A percentile compares a stretch with the other conserved stretches of the same genome.
These are phyloP conservation scores for Melianthus villosus DNA, from an alignment of 441 rosid genomes.

Conservation along the genomic window DNA sequence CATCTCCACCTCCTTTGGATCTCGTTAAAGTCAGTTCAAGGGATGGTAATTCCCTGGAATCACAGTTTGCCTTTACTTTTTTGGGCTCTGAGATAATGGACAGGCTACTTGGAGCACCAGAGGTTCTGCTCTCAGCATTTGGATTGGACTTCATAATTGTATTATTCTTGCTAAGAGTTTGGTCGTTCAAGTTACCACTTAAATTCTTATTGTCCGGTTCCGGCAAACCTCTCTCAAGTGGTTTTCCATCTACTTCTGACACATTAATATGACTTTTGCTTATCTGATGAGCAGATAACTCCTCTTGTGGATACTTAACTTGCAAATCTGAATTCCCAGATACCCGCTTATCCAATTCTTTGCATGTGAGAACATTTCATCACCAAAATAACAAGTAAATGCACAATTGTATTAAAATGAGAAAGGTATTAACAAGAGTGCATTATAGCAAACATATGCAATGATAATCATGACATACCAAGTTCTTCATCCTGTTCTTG, in stretches of 20 bases:
- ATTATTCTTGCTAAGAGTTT: conserved; percentile 4
- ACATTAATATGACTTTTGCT: conserved; percentile 8
- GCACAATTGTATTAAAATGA: background rate
- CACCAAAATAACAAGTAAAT: background rate
- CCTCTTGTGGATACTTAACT: conserved; percentile 12
- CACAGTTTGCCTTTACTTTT: conserved; percentile 17
- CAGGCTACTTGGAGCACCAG: conserved; percentile 14
- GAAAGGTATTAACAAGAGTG: no score
- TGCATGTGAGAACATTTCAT: conserved; percentile 4
- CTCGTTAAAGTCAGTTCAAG: conserved; percentile 28
- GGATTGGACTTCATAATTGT: conserved; percentile 12
- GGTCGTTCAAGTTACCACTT: conserved; percentile 14
- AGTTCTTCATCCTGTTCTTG: conserved; percentile 18
- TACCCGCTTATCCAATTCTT: conserved; percentile 18
- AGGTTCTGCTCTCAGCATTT: conserved; percentile 16
- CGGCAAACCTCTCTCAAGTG: conserved; percentile 10
- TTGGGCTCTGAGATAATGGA: conserved; percentile 18
- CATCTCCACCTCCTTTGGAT: conserved; percentile 21
- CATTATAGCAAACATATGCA: no score
- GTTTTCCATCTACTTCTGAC: conserved; percentile 15
- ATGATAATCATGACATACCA: conserved; percentile 16
- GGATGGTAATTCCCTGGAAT: conserved; percentile 23
- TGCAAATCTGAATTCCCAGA: conserved; percentile 14
- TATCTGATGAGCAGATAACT: conserved; percentile 10
- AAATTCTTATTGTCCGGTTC: conserved; percentile 14